Conservation (phyloP, 225 moss, liverwort and hornwort genomes). For the Pleurozium schreberi region DNA sequence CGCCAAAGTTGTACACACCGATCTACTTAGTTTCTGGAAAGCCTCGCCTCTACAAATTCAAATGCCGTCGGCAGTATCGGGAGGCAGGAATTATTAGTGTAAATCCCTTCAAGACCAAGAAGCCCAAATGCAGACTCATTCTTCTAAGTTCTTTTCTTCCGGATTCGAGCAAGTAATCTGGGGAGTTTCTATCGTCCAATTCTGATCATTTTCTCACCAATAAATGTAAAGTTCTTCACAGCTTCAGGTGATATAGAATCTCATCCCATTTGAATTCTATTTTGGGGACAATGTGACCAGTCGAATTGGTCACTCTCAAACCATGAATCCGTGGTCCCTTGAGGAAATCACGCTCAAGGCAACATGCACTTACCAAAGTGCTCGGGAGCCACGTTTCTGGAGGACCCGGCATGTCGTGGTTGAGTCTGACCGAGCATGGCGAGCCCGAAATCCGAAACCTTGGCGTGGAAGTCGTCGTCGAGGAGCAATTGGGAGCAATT, state of each 20-base stretch:
- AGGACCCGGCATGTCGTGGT: not conserved
- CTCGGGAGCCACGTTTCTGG: slow-evolving; percentile 19
- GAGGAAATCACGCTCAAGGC: not conserved
- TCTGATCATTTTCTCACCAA: not conserved
- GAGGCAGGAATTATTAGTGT: not conserved
- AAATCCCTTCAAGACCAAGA: not conserved
- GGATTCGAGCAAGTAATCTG: not conserved
- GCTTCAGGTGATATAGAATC: not conserved
- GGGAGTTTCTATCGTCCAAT: not conserved
- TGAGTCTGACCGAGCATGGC: not conserved
- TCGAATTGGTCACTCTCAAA: not conserved
- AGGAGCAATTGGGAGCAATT: slow-evolving; percentile 27
- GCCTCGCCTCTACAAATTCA: too few relatives aligned
- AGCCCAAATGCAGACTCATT: not conserved
- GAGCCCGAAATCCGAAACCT: slow-evolving; percentile 10
- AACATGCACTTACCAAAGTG: slow-evolving; percentile 5
- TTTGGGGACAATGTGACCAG: not conserved
- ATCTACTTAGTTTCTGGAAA: not conserved
- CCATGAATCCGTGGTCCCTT: not conserved
- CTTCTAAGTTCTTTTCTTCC: not conserved
- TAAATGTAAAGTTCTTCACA: too few relatives aligned
- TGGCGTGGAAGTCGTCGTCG: slow-evolving; percentile 22
- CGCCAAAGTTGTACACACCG: not conserved
- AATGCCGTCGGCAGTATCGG: not conserved
- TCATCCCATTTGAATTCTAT: not conserved